Evolutionary conservation across 352 stramenopile genomes (phyloP).

Genomic region (Phytophthora melonis): DNA sequence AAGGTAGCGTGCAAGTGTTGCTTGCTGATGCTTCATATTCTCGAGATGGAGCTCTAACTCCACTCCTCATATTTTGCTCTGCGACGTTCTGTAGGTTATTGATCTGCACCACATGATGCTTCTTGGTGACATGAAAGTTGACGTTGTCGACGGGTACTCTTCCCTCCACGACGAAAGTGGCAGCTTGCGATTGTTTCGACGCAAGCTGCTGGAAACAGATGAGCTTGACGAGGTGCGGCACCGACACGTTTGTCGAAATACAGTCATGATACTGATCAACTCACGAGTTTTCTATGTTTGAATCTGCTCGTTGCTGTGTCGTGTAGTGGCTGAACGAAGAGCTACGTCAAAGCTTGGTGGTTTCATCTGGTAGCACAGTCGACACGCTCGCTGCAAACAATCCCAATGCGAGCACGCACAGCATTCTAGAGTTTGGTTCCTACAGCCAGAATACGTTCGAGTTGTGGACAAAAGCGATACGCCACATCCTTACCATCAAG

Average conservation of each 20-base stretch:
- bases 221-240: slow-evolving; percentile 80
- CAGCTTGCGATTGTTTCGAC: slow-evolving; percentile 68
- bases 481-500: slow-evolving; percentile 69
- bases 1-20: slow-evolving; percentile 48
- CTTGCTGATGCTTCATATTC: background rate
- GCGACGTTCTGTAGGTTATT: slow-evolving; percentile 57
- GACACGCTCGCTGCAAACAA: slow-evolving; percentile 66
- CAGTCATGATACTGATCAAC: background rate
- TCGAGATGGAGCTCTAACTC: background rate
- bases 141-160: slow-evolving; percentile 49
- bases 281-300: background rate
- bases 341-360: slow-evolving; percentile 63
- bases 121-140: slow-evolving; percentile 89
- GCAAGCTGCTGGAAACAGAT: slow-evolving; percentile 81
- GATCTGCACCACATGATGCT: slow-evolving; percentile 76
- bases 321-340: slow-evolving; percentile 79
- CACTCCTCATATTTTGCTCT: background rate
- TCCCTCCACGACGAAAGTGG: slow-evolving; percentile 37
- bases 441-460: slow-evolving; percentile 88
- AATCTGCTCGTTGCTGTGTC: slow-evolving; percentile 1
- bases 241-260: background rate
- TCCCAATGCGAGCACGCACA: slow-evolving; percentile 63
- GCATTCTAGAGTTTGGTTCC: slow-evolving; percentile 82
- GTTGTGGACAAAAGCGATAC: slow-evolving; percentile 87
- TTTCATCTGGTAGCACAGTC: slow-evolving; percentile 51